These are phyloP conservation scores for Aspergillus costaricaensis DNA, from an alignment of 2,329 filamentous ascomycete genomes.

Conservation along the genomic window DNA sequence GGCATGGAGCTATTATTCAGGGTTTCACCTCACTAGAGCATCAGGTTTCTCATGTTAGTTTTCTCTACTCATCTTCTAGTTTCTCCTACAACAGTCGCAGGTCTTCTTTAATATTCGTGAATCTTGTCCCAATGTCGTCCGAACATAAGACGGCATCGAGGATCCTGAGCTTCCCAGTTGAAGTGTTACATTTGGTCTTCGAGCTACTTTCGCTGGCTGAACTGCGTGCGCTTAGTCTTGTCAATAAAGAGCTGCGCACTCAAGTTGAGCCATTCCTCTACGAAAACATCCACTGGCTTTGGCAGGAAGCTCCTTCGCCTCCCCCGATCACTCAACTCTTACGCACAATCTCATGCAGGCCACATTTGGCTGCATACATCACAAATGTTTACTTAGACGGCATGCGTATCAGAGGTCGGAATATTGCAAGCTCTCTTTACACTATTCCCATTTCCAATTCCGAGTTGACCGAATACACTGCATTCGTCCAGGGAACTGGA, in stretches of 20 bases:
- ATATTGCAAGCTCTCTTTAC: not conserved
- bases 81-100: too few relatives aligned
- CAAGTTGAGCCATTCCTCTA: slow-evolving; percentile 24
- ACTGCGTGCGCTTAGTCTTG: slow-evolving; percentile 16
- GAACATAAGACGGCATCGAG: not conserved
- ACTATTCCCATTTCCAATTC: slow-evolving; percentile 5
- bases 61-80: too few relatives aligned
- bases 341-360: slow-evolving; percentile 19
- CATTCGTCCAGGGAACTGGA: slow-evolving; percentile 10
- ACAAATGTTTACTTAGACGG: slow-evolving; percentile 15
- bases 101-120: too few relatives aligned
- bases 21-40: too few relatives aligned
- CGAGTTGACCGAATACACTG: slow-evolving; percentile 9
- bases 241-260: slow-evolving; percentile 13
- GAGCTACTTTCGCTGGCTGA: slow-evolving; percentile 18
- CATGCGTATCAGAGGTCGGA: not conserved
- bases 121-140: too few relatives aligned
- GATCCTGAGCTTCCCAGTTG: slow-evolving; percentile 10
- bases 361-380: slow-evolving; percentile 20
- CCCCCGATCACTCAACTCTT: slow-evolving; percentile 20
- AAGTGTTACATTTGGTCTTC: slow-evolving; percentile 21
- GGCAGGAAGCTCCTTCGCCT: slow-evolving; percentile 9
- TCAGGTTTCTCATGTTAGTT: too few relatives aligned
- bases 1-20: too few relatives aligned
- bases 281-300: slow-evolving; percentile 21